Evolutionary conservation across 2,329 filamentous ascomycete genomes (phyloP), one percentile per base, ranked within the genome.

Genomic region (Stachybotrys chlorohalonatus): DNA sequence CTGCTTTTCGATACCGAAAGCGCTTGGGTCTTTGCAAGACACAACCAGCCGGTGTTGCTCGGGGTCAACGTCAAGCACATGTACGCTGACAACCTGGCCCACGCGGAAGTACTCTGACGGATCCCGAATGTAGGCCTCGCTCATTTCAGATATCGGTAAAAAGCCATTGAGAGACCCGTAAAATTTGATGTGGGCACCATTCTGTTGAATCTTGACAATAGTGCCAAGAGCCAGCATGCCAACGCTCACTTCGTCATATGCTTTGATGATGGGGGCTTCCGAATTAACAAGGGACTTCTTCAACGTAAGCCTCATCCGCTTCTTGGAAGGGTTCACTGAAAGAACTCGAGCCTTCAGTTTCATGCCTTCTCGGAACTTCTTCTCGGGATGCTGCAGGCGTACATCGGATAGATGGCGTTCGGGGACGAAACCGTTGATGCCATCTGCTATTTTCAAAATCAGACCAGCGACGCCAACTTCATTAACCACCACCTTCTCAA

Each of bases 281-380:
- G 90, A 94, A 71, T 96, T 95, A 61, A 99, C 83, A 16, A 99
- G 77, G 1, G 89, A 89, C 75, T 97, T 99, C 77, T 97, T 99
- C 61, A 99, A 70, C 0, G 94, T 97, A 59, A 99, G 78, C 36
- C 89, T 86, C 60, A 97, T 80, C 65, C 91, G 87, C 56, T 86
- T 85, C 72, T 87, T 93, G 52, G 82, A 79, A 2, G 83, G 71
- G 63, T 96, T 84, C 15, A 85, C 87, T 0, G 90, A 95, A 31
- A 99, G 74, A 31, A 99, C 89, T 57, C 93, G 82, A 17, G 89
- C 88, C 62, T 89, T 96, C 58, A 99, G 85, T 53, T 86, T 82
- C 70, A 89, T 82, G 1, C 91, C 91, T 68, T 93, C 89, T 57
- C 88, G 83, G 72, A 96, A 99, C 68, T 96, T 97, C 76, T 93